A percentile compares a stretch with the other conserved stretches of the same genome.
phyloP scores from a whole-genome alignment of 805 yeast genomes.

The Priceomyces fermenticarens region DNA sequence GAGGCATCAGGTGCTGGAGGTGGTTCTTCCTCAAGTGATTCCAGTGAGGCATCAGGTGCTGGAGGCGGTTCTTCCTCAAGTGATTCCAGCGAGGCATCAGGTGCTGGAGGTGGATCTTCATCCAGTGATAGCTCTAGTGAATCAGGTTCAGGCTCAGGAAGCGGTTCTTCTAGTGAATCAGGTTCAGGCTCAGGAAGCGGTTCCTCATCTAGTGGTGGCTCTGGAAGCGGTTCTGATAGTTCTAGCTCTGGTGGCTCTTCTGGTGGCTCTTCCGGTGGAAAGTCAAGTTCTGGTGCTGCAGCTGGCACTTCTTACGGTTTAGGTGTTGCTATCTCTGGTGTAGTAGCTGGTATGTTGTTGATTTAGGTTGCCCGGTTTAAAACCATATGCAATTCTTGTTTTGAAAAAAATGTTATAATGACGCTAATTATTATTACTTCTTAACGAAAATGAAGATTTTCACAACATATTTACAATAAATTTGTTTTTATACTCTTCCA shows the following conservation, averaged over 20 bases:
- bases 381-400: background rate
- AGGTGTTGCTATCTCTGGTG: conserved; percentile 16
- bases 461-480: background rate
- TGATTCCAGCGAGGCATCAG: conserved; percentile 5
- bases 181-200: conserved; percentile 4
- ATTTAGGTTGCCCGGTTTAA: conserved; percentile 9
- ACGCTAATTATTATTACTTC: background rate
- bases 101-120: conserved; percentile 3
- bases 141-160: background rate
- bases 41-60: conserved; percentile 4
- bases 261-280: conserved; percentile 1
- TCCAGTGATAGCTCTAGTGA: conserved; percentile 3
- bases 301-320: conserved; percentile 9
- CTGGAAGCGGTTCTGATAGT: conserved; percentile 6
- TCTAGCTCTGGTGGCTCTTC: conserved; percentile 3
- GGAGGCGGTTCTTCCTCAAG: conserved; percentile 4
- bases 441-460: background rate
- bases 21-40: conserved; percentile 1
- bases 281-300: conserved; percentile 14
- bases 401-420: background rate
- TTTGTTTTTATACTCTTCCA: background rate
- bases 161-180: conserved; percentile 6
- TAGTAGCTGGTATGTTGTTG: conserved; percentile 17
- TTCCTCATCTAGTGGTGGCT: conserved; percentile 4
- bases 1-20: conserved; percentile 1